phyloP scores from a whole-genome alignment of 2,329 filamentous ascomycete genomes.

The Mycosphaerella sp. region DNA sequence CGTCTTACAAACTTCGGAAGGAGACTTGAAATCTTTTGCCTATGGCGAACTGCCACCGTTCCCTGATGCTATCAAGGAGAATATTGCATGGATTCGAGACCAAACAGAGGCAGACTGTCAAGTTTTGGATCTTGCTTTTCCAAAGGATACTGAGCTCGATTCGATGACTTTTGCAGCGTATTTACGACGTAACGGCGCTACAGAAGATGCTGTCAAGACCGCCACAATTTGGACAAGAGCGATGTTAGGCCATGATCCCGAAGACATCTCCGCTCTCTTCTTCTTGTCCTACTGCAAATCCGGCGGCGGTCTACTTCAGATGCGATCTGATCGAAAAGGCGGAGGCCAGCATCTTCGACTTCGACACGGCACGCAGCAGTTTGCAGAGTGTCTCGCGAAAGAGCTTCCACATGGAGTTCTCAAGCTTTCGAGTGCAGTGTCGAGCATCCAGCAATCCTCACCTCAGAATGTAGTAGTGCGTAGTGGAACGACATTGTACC shows the following conservation, averaged over 20 bases:
- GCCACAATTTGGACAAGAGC: constrained; percentile 44
- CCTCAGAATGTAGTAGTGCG: constrained; percentile 14
- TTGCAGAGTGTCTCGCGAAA: constrained; percentile 35
- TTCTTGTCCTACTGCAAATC: constrained; percentile 52
- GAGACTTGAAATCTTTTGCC: constrained; percentile 26
- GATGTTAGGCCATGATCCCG: constrained; percentile 46
- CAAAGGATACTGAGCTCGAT: constrained; percentile 29
- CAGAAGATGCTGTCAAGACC: constrained; percentile 32
- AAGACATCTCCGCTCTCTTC: constrained; percentile 46
- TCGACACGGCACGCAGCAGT: constrained; percentile 42
- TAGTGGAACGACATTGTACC: constrained; percentile 18
- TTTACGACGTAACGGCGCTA: constrained; percentile 30
- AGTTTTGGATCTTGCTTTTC: constrained; percentile 25
- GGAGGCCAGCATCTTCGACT: constrained; percentile 50
- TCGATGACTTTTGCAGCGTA: constrained; percentile 37
- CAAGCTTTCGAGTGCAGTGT: constrained; percentile 22
- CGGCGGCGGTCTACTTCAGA: constrained; percentile 46
- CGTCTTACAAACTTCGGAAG: constrained; percentile 38
- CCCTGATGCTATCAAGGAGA: constrained; percentile 19
- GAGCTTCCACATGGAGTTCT: constrained; percentile 25
- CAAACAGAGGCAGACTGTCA: constrained; percentile 36
- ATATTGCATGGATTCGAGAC: constrained; percentile 33
- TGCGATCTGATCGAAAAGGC: constrained; percentile 47
- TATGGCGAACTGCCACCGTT: constrained; percentile 34
- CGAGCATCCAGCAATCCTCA: constrained; percentile 5